Conservation (phyloP, 495 filamentous ascomycete genomes). For the Talaromyces ruber region DNA sequence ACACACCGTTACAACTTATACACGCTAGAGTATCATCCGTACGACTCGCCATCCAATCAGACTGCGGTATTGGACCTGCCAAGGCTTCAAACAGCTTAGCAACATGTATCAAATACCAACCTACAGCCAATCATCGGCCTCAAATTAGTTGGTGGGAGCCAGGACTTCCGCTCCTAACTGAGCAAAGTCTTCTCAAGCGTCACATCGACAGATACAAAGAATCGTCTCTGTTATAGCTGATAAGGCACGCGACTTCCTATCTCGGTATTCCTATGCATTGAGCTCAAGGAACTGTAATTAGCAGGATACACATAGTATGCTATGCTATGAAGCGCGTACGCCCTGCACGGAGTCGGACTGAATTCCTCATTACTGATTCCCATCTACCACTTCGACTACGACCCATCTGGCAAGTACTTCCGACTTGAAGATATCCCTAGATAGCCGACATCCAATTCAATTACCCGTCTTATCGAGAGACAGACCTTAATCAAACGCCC, state of each 20-base stretch:
- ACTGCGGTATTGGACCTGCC: not conserved
- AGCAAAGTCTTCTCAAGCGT: not conserved
- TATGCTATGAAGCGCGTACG: not conserved
- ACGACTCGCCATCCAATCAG: not conserved
- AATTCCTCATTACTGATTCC: too few species aligned
- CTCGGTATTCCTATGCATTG: not conserved
- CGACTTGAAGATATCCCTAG: not conserved
- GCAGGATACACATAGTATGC: not conserved
- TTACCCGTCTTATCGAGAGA: not conserved
- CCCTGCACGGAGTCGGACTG: too few species aligned
- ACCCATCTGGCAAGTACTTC: not conserved
- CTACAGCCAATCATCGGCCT: not conserved
- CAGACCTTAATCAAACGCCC: not conserved
- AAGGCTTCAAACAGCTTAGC: not conserved
- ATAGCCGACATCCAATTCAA: not conserved
- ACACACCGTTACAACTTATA: too few species aligned
- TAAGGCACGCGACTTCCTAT: not conserved
- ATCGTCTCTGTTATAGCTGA: not conserved
- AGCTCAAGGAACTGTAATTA: not conserved
- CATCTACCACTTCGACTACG: not conserved
- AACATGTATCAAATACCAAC: not conserved
- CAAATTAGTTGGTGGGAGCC: not conserved
- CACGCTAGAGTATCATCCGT: not conserved
- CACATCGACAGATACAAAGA: too few species aligned
- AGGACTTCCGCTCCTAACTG: not conserved